A percentile compares a stretch with the other conserved stretches of the same genome.
Conservation (phyloP, 2,329 filamentous ascomycete species). For the Sporothrix brasiliensis region DNA sequence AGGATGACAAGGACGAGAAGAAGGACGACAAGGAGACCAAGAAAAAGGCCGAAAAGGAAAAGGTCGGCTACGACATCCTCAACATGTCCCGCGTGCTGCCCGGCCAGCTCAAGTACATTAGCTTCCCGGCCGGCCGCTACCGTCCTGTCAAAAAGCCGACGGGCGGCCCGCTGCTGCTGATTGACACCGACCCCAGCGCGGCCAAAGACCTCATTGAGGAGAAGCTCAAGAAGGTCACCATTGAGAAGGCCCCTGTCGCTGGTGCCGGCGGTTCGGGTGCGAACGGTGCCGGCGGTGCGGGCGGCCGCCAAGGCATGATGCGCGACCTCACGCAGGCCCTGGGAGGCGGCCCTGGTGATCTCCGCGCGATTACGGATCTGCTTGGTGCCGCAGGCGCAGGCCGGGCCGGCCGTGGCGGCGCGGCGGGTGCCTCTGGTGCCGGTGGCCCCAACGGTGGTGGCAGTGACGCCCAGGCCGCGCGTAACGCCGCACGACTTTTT, state of each 20-base stretch:
- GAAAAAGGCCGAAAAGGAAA: slow-evolving; percentile 94
- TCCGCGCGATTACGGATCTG: slow-evolving; percentile 26
- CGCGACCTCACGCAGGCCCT: slow-evolving; percentile 39
- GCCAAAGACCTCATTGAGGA: slow-evolving; percentile 82
- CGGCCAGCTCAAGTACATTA: slow-evolving; percentile 91
- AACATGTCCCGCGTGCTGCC: slow-evolving; percentile 97
- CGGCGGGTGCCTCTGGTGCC: slow-evolving; percentile 32
- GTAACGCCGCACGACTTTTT: slow-evolving; percentile 36
- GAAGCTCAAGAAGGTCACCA: slow-evolving; percentile 81
- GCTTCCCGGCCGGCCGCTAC: slow-evolving; percentile 86
- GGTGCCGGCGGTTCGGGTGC: slow-evolving; percentile 39
- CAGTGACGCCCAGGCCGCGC: slow-evolving; percentile 27
- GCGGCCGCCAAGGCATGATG: slow-evolving; percentile 32
- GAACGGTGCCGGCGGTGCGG: slow-evolving; percentile 30
- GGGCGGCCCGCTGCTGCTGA: slow-evolving; percentile 87
- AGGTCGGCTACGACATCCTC: slow-evolving; percentile 91
- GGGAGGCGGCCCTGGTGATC: slow-evolving; percentile 41
- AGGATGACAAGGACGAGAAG: slow-evolving; percentile 69
- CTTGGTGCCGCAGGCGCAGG: slow-evolving; percentile 27
- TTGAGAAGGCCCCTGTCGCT: slow-evolving; percentile 63
- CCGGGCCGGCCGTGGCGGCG: slow-evolving; percentile 34
- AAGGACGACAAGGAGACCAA: slow-evolving; percentile 78
- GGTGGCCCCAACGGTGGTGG: slow-evolving; percentile 29
- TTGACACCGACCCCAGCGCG: slow-evolving; percentile 79
- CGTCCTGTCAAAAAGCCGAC: slow-evolving; percentile 92